A percentile compares a stretch with the other conserved stretches of the same genome.
Evolutionary conservation across 495 filamentous ascomycete genomes (phyloP).

Genomic region (Penicillium manginii): DNA sequence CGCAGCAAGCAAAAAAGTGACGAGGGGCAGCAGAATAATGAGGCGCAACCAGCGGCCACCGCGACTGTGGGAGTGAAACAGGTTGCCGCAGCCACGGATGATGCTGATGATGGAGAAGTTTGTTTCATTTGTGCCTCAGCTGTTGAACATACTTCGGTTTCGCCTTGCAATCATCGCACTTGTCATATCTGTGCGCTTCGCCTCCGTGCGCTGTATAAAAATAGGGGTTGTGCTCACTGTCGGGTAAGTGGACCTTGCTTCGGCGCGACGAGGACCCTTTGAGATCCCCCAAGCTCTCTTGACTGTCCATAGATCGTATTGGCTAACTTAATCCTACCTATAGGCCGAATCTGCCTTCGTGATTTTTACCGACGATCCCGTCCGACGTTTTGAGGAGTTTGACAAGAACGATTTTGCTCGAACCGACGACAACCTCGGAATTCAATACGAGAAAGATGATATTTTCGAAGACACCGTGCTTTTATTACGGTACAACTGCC

Average conservation of each 20-base stretch:
- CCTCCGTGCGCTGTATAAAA: conserved; percentile 91
- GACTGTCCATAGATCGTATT: background rate
- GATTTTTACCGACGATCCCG: conserved; percentile 83
- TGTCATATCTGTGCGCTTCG: conserved; percentile 95
- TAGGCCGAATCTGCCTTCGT: conserved; percentile 82
- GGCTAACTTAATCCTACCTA: background rate
- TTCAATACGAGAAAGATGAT: conserved; percentile 82
- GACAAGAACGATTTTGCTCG: conserved; percentile 68
- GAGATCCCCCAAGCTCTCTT: background rate
- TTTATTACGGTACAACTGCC: conserved; percentile 94
- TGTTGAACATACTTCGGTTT: conserved; percentile 80
- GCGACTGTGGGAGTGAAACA: conserved; percentile 24
- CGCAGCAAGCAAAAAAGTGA: conserved; percentile 32
- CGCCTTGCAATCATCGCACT: conserved; percentile 92
- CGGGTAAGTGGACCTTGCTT: conserved; percentile 58
- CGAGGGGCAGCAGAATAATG: conserved; percentile 19
- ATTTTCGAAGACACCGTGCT: conserved; percentile 88
- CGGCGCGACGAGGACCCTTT: conserved; percentile 6
- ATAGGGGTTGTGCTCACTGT: conserved; percentile 92
- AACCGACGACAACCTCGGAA: conserved; percentile 81
- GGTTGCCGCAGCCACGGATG: conserved; percentile 39
- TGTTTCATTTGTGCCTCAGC: conserved; percentile 97
- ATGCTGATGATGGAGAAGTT: conserved; percentile 73
- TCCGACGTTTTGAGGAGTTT: conserved; percentile 85
- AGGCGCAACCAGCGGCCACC: conserved; percentile 13